Conservation (phyloP, 495 filamentous ascomycete species). For the Xylaria nigripes region DNA sequence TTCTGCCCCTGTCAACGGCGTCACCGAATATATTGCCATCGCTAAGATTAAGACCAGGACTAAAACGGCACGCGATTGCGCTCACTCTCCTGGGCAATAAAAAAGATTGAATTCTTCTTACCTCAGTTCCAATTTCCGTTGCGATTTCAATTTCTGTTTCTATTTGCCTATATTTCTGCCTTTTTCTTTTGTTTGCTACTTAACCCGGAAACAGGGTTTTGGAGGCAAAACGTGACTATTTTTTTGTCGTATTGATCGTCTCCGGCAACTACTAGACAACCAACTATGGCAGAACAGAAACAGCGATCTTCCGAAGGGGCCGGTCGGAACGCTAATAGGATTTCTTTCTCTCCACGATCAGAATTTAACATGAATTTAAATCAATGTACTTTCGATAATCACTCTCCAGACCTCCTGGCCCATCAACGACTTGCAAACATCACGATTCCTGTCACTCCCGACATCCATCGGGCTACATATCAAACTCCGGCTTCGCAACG, state of each 20-base stretch:
- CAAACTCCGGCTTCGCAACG: conserved; percentile 14
- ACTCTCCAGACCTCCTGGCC: conserved; percentile 25
- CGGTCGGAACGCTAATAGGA: conserved; percentile 19
- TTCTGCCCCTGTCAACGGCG: not conserved
- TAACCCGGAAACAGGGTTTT: too few species aligned
- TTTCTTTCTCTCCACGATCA: conserved; percentile 22
- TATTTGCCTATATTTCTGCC: too few species aligned
- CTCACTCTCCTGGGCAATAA: not conserved
- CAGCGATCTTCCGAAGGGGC: conserved; percentile 20
- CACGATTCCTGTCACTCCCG: conserved; percentile 44
- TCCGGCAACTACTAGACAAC: conserved; percentile 12
- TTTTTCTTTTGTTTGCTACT: not conserved
- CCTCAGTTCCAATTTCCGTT: not conserved
- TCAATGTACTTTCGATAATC: not conserved
- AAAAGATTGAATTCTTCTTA: not conserved
- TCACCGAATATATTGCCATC: not conserved
- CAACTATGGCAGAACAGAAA: conserved; percentile 28
- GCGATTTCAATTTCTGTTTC: not conserved
- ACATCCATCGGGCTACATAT: conserved; percentile 34
- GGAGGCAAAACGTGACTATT: not conserved
- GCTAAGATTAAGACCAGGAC: not conserved
- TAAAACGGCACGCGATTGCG: not conserved
- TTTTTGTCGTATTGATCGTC: not conserved
- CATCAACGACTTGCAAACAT: conserved; percentile 27
- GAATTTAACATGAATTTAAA: conserved; percentile 13